Percentiles rank a stretch among this genome's conserved stretches.
Conservation (phyloP, 805 yeast genomes). For the Hanseniaspora vineae region DNA sequence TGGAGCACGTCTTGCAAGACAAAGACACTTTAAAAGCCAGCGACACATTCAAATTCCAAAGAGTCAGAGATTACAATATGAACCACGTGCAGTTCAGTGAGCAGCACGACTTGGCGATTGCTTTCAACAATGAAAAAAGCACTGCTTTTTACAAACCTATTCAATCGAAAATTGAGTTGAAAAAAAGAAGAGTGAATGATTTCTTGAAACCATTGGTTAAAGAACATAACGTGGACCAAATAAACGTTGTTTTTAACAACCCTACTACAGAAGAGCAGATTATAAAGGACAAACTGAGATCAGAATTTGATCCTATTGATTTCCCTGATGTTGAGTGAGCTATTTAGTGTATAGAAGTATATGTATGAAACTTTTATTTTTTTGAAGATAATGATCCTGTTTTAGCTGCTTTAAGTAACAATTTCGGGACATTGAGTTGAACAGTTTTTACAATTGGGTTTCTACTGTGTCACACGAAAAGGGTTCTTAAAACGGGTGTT, state of each 20-base stretch:
- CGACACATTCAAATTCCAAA: slow-evolving; percentile 41
- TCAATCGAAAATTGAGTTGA: slow-evolving; percentile 63
- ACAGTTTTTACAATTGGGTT: no score
- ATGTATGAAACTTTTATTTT: no score
- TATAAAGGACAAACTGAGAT: slow-evolving; percentile 43
- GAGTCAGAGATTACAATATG: slow-evolving; percentile 72
- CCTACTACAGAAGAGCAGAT: slow-evolving; percentile 50
- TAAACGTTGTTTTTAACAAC: slow-evolving; percentile 44
- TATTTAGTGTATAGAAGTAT: no score
- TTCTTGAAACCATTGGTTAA: slow-evolving; percentile 28
- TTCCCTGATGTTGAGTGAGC: slow-evolving; percentile 23
- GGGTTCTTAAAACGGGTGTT: no score
- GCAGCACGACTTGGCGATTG: slow-evolving; percentile 36
- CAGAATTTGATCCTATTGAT: slow-evolving; percentile 60
- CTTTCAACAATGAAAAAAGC: slow-evolving; percentile 39
- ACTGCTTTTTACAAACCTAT: slow-evolving; percentile 70
- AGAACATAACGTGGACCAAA: slow-evolving; percentile 43
- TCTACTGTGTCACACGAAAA: no score
- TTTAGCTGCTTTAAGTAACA: no score
- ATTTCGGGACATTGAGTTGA: no score
- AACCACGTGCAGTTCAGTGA: slow-evolving; percentile 26
- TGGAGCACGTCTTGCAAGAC: slow-evolving; percentile 21
- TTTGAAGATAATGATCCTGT: no score
- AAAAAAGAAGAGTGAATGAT: slow-evolving; percentile 63
- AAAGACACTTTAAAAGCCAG: slow-evolving; percentile 35